phyloP scores from a whole-genome alignment of 2,329 filamentous ascomycete genomes.

The Xylariaceae sp. region DNA sequence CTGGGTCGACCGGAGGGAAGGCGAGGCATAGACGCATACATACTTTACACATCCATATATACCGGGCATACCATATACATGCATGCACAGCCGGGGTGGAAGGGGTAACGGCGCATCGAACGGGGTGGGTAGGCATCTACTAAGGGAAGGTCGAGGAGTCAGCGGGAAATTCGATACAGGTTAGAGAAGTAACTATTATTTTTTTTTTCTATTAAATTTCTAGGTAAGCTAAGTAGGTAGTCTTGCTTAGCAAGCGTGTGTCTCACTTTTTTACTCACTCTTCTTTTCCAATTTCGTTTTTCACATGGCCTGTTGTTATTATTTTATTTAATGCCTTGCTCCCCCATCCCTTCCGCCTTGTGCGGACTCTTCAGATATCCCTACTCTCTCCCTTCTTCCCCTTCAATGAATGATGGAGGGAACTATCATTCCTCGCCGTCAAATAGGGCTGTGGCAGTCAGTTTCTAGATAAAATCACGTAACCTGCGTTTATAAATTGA shows the following conservation, averaged over 20 bases:
- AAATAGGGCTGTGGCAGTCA: neutral
- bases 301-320: neutral
- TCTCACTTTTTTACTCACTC: neutral
- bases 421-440: neutral
- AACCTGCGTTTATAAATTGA: neutral
- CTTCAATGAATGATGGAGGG: neutral
- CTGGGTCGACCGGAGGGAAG: constrained; percentile 58
- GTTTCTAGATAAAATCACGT: neutral
- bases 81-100: neutral
- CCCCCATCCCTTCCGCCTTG: neutral
- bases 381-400: neutral
- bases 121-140: neutral
- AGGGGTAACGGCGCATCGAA: neutral
- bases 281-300: neutral
- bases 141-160: neutral
- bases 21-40: constrained; percentile 20
- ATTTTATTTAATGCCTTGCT: neutral
- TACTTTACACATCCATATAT: neutral
- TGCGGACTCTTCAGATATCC: neutral
- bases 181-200: constrained; percentile 18
- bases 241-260: neutral
- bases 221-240: neutral
- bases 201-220: neutral
- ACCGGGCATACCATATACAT: neutral
- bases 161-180: constrained; percentile 22